Evolutionary conservation across 2,329 filamentous ascomycete genomes (phyloP).

Genomic region (Neofusicoccum sp.): DNA sequence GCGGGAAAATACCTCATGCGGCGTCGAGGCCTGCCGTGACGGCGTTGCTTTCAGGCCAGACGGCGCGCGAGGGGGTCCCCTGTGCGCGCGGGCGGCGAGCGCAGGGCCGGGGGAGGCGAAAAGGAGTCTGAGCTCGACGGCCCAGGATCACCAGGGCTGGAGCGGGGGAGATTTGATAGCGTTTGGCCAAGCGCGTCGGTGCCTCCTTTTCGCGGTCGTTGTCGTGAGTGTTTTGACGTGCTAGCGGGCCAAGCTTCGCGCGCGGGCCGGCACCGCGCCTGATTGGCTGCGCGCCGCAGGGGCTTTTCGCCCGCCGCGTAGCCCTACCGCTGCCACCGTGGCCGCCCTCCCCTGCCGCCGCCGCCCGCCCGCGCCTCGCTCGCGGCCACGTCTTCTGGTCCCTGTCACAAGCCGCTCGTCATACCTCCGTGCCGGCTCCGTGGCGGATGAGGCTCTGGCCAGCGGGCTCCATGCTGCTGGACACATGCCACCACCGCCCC

Average conservation of each 20-base stretch:
- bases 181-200: background rate
- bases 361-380: background rate
- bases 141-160: background rate
- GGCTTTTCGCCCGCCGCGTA: background rate
- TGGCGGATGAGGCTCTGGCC: conserved; percentile 5
- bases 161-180: conserved; percentile 10
- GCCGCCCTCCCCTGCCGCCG: no score
- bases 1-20: no score
- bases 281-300: conserved; percentile 6
- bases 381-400: background rate
- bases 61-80: background rate
- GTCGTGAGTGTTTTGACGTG: background rate
- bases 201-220: background rate
- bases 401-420: conserved; percentile 2
- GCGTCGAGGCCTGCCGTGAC: no score
- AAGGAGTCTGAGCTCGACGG: background rate
- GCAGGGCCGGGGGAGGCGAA: background rate
- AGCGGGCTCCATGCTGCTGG: background rate
- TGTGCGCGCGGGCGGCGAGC: background rate
- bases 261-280: background rate
- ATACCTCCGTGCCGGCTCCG: conserved; percentile 9
- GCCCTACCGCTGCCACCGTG: no score
- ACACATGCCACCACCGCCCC: conserved; percentile 4
- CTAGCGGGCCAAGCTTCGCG: background rate
- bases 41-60: background rate